Conservation (phyloP, 2,329 filamentous ascomycete species). For the Sporothrix globosa region DNA sequence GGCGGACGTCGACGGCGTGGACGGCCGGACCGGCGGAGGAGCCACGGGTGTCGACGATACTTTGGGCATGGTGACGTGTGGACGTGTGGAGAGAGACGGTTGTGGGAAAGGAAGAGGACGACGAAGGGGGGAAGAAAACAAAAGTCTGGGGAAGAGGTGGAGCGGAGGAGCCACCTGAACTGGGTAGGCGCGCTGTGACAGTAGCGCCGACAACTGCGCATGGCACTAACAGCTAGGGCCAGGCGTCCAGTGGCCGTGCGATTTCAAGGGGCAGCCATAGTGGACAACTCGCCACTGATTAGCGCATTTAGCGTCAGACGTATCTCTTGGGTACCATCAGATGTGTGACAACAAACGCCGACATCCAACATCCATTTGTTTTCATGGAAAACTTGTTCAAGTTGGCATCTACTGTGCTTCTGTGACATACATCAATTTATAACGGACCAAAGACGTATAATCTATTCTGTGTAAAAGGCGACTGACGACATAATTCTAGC, state of each 20-base stretch:
- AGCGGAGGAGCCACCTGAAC: neutral
- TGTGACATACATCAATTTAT: no score
- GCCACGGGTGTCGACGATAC: neutral
- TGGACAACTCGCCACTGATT: neutral
- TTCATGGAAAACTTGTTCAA: neutral
- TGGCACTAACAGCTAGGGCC: neutral
- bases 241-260: no score
- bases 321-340: neutral
- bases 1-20: neutral
- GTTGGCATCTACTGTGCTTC: no score
- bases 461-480: no score
- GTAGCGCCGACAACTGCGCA: neutral
- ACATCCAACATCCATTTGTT: neutral
- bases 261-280: neutral
- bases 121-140: neutral
- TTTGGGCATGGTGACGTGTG: neutral
- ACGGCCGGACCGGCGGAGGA: neutral
- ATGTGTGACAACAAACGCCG: neutral
- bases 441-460: no score
- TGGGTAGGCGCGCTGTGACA: neutral
- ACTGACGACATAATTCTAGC: no score
- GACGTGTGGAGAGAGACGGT: neutral
- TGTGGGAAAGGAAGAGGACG: neutral
- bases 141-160: neutral
- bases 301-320: neutral